A percentile compares a stretch with the other conserved stretches of the same genome.
These are phyloP conservation scores for Candida anglica DNA, from an alignment of 805 yeast species.

Conservation along the genomic window DNA sequence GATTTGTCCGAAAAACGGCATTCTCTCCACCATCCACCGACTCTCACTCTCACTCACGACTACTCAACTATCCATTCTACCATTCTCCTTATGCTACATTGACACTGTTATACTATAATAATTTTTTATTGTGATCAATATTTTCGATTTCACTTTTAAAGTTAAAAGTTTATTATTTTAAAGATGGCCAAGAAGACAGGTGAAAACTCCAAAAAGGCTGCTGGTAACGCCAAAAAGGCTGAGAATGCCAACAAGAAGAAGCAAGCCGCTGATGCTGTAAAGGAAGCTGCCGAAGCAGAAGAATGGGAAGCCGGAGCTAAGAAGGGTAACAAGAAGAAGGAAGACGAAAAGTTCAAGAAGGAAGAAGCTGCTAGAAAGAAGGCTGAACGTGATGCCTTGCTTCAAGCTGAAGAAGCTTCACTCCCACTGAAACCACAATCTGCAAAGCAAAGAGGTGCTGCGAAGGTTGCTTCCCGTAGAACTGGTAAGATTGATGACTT, in stretches of 20 bases:
- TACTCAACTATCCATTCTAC: no score
- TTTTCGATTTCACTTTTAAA: no score
- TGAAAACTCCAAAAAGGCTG: slow-evolving; percentile 53
- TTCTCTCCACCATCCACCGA: no score
- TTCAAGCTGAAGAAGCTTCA: slow-evolving; percentile 62
- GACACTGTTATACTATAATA: no score
- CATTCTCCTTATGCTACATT: no score
- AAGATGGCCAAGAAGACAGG: slow-evolving; percentile 48
- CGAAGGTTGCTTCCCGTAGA: slow-evolving; percentile 58
- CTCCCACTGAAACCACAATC: slow-evolving; percentile 54
- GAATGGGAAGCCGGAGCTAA: slow-evolving; percentile 73
- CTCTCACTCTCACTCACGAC: no score
- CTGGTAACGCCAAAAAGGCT: slow-evolving; percentile 65
- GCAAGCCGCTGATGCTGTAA: slow-evolving; percentile 43
- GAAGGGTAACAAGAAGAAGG: slow-evolving; percentile 65
- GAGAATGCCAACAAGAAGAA: slow-evolving; percentile 58
- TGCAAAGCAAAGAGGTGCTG: slow-evolving; percentile 62
- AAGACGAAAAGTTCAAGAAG: slow-evolving; percentile 61
- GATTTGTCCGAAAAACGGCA: no score
- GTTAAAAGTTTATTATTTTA: no score
- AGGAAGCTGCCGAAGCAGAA: slow-evolving; percentile 53
- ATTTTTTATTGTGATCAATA: no score
- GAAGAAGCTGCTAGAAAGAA: slow-evolving; percentile 76
- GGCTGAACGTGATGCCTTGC: slow-evolving; percentile 72
- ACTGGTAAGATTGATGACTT: slow-evolving; percentile 67